These are phyloP conservation scores for Ophiostoma perfectum DNA, from an alignment of 2,329 filamentous ascomycete genomes.

Conservation along the genomic window DNA sequence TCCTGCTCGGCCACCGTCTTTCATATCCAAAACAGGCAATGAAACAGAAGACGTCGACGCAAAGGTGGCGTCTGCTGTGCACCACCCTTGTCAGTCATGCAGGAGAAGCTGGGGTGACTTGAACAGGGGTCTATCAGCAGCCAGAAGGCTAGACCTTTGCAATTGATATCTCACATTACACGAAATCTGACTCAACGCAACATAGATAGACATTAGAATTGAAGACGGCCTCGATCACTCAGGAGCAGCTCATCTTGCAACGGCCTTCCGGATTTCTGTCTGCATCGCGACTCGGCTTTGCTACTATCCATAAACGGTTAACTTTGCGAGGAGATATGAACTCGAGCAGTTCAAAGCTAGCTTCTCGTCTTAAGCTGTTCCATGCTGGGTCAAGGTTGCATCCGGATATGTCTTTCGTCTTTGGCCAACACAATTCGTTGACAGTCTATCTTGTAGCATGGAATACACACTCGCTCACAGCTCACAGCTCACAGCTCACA, in stretches of 20 bases:
- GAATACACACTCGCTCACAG: neutral
- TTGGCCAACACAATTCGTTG: no score
- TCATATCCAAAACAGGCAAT: conserved; percentile 8
- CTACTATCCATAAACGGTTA: neutral
- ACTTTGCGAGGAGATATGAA: neutral
- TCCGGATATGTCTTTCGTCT: neutral
- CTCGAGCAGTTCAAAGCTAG: neutral
- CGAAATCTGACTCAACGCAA: no score
- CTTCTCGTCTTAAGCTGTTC: neutral
- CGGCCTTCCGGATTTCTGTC: no score
- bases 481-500: neutral
- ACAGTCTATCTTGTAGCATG: neutral
- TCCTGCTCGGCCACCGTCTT: neutral
- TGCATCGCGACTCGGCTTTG: no score
- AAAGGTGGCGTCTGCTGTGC: neutral
- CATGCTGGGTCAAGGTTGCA: neutral
- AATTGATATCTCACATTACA: no score
- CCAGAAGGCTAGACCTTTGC: no score
- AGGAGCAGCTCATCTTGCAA: no score
- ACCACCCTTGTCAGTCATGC: conserved; percentile 5
- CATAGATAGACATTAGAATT: no score
- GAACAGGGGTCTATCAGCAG: neutral
- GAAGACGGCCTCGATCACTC: no score
- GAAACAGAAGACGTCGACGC: conserved; percentile 1
- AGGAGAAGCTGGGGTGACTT: conserved; percentile 2